phyloP scores from a whole-genome alignment of 1,139 yeast species.

The Scheffersomyces lignicola region DNA sequence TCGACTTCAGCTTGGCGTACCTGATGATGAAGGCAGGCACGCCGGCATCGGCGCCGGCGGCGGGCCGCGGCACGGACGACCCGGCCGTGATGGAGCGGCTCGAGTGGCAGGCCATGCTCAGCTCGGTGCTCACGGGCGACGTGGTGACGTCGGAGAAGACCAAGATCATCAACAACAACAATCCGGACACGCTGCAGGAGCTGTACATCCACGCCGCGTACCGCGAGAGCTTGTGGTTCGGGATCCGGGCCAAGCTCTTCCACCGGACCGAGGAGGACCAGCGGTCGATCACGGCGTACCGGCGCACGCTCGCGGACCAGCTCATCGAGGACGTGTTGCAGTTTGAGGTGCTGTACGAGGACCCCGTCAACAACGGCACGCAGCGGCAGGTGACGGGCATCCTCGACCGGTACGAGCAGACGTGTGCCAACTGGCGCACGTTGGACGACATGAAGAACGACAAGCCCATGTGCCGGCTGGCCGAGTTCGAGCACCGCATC shows the following conservation, averaged over 20 bases:
- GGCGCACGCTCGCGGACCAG: conserved; percentile 73
- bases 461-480: conserved; percentile 68
- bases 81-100: conserved; percentile 75
- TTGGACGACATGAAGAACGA: conserved; percentile 75
- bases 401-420: conserved; percentile 62
- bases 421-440: conserved; percentile 81
- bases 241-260: conserved; percentile 74
- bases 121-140: conserved; percentile 90
- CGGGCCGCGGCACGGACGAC: conserved; percentile 48
- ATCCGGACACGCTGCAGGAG: conserved; percentile 45
- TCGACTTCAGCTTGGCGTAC: conserved; percentile 41
- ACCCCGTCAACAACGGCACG: conserved; percentile 28
- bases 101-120: conserved; percentile 95
- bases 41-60: conserved; percentile 32
- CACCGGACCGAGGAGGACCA: conserved; percentile 86
- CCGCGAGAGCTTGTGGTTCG: conserved; percentile 81
- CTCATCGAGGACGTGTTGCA: conserved; percentile 69
- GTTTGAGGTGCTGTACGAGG: conserved; percentile 54
- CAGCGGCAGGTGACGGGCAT: conserved; percentile 55
- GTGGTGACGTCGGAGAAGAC: conserved; percentile 90
- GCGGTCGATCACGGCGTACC: conserved; percentile 63
- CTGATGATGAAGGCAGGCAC: conserved; percentile 34
- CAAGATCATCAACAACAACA: conserved; percentile 57
- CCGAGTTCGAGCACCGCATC: conserved; percentile 63
- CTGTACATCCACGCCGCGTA: conserved; percentile 55